phyloP scores from a whole-genome alignment of 2,329 filamentous ascomycete genomes.

The Phaeosphaeriaceae sp. region DNA sequence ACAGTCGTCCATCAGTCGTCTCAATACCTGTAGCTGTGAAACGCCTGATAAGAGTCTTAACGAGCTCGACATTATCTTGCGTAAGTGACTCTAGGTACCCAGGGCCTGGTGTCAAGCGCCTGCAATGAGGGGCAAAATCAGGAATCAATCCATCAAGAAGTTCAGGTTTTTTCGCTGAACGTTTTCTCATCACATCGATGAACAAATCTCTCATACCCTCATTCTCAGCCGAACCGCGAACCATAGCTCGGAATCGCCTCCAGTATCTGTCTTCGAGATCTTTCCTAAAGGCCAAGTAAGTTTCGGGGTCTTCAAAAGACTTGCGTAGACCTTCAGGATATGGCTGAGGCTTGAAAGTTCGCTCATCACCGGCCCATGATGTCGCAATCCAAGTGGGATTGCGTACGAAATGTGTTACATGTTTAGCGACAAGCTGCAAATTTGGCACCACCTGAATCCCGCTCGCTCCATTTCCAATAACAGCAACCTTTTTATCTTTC shows the following conservation, averaged over 20 bases:
- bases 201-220: slow-evolving; percentile 39
- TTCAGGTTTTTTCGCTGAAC: slow-evolving; percentile 49
- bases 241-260: slow-evolving; percentile 52
- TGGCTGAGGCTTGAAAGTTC: slow-evolving; percentile 52
- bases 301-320: slow-evolving; percentile 65
- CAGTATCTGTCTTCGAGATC: slow-evolving; percentile 64
- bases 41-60: slow-evolving; percentile 47
- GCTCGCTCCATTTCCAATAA: slow-evolving; percentile 70
- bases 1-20: slow-evolving; percentile 46
- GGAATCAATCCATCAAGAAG: slow-evolving; percentile 52
- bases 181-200: slow-evolving; percentile 46
- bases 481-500: slow-evolving; percentile 62
- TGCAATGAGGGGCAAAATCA: slow-evolving; percentile 43
- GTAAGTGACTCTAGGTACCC: slow-evolving; percentile 51
- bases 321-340: slow-evolving; percentile 60
- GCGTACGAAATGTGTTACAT: slow-evolving; percentile 62
- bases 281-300: slow-evolving; percentile 60
- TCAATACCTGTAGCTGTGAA: slow-evolving; percentile 49
- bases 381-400: slow-evolving; percentile 64
- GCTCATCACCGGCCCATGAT: slow-evolving; percentile 57
- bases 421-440: slow-evolving; percentile 60
- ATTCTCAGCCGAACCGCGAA: slow-evolving; percentile 47
- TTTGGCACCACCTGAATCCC: slow-evolving; percentile 69
- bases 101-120: slow-evolving; percentile 44
- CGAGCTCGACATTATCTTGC: slow-evolving; percentile 50